phyloP scores from a whole-genome alignment of 75 land plant genomes.

The Picea sitchensis region DNA sequence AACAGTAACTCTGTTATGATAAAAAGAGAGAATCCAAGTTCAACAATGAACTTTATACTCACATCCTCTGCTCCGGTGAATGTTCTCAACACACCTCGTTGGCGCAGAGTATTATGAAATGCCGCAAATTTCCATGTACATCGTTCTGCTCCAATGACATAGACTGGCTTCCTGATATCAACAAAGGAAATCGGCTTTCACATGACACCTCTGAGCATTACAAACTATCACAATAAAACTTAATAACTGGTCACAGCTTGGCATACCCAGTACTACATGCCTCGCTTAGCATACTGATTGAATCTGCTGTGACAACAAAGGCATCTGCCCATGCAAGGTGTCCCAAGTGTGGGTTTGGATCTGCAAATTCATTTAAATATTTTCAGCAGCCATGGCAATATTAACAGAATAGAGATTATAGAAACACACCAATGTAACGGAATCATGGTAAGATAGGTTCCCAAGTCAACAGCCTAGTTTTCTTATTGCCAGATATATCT shows the following conservation, averaged over 20 bases:
- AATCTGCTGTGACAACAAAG: constrained; percentile 97
- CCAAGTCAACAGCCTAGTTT: not conserved
- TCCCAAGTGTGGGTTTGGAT: constrained; percentile 95
- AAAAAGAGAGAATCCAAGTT: not conserved
- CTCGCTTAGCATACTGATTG: constrained; percentile 94
- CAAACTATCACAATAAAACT: not conserved
- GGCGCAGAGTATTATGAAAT: constrained; percentile 71
- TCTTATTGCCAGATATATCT: not conserved
- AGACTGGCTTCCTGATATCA: constrained; percentile 85
- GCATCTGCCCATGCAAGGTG: constrained; percentile 99
- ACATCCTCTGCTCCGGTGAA: constrained; percentile 94
- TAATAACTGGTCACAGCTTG: not conserved
- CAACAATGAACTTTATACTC: constrained; percentile 23
- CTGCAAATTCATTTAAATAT: constrained; percentile 30
- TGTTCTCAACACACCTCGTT: constrained; percentile 72
- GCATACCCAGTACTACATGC: constrained; percentile 99
- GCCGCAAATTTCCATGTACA: constrained; percentile 89
- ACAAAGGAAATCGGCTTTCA: not conserved
- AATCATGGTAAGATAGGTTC: not conserved
- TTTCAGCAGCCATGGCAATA: not conserved
- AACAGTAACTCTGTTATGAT: not conserved
- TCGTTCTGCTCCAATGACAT: constrained; percentile 88
- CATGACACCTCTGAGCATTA: not conserved
- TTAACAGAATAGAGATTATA: not conserved
- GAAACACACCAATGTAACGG: not conserved